Evolutionary conservation across 139 green algal species (phyloP).

Genomic region (Haematococcus lacustris): DNA sequence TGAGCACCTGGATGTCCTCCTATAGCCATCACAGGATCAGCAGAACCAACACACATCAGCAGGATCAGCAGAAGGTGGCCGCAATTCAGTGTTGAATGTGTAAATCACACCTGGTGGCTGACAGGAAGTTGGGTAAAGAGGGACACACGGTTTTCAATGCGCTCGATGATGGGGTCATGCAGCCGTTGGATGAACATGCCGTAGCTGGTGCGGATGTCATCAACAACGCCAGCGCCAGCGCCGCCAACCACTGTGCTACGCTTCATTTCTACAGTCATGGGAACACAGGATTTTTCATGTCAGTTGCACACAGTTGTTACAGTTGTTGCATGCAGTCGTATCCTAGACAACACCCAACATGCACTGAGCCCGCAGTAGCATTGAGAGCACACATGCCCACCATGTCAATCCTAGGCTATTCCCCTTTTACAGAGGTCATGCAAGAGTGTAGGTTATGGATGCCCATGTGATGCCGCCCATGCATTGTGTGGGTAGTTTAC

Average conservation of each 20-base stretch:
- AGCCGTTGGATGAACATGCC: constrained; percentile 16
- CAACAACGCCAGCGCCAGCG: constrained; percentile 6
- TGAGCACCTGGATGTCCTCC: constrained; percentile 33
- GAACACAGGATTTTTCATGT: no score
- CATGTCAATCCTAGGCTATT: no score
- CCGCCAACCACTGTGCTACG: constrained; percentile 12
- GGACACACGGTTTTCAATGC: constrained; percentile 34
- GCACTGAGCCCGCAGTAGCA: no score
- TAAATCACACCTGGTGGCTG: constrained; percentile 25
- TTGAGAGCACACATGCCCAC: no score
- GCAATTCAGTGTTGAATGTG: not conserved
- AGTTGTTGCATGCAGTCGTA: not conserved
- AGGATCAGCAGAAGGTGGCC: not conserved
- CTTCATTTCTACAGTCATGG: constrained; percentile 6
- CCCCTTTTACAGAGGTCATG: no score
- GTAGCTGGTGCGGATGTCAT: constrained; percentile 20
- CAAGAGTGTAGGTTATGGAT: no score
- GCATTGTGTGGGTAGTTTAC: no score
- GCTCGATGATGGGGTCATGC: constrained; percentile 27
- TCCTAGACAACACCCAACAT: not conserved
- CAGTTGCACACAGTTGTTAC: not conserved
- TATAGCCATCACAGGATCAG: not conserved
- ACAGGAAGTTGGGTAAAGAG: constrained; percentile 42
- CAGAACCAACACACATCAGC: not conserved
- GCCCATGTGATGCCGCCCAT: no score